A percentile compares a stretch with the other conserved stretches of the same genome.
Evolutionary conservation across 139 green algal genomes (phyloP).

Genomic region (Chlorella sorokiniana): DNA sequence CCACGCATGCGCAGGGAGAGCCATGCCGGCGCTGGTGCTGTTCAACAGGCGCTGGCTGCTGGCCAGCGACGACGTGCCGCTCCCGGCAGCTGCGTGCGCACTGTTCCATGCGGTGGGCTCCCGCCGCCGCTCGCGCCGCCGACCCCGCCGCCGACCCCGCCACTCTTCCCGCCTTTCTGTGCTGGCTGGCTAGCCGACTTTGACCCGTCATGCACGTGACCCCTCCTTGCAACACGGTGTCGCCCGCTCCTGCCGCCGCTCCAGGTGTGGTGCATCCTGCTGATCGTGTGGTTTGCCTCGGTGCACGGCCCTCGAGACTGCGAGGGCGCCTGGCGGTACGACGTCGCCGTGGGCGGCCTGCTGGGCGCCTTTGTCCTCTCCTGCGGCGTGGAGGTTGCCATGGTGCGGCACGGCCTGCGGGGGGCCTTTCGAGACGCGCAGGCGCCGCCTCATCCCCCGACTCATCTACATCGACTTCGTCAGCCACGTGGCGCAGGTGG

Average conservation of each 20-base stretch:
- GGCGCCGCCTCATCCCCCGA: slow-evolving; percentile 29
- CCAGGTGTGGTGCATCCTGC: slow-evolving; percentile 43
- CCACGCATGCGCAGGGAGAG: not conserved
- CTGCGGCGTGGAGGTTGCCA: slow-evolving; percentile 30
- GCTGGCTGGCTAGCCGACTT: not conserved
- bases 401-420: slow-evolving; percentile 41
- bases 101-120: slow-evolving; percentile 45
- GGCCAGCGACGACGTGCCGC: slow-evolving; percentile 50
- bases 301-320: slow-evolving; percentile 34
- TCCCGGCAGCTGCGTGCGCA: slow-evolving; percentile 24
- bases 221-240: not conserved
- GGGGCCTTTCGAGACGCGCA: slow-evolving; percentile 53
- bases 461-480: slow-evolving; percentile 41
- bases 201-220: not conserved
- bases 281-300: slow-evolving; percentile 35
- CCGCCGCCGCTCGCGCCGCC: not conserved
- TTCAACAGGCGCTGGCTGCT: slow-evolving; percentile 55
- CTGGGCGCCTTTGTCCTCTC: slow-evolving; percentile 37
- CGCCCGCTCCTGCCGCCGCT: not conserved
- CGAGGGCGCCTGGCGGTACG: slow-evolving; percentile 30
- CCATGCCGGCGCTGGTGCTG: slow-evolving; percentile 59
- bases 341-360: slow-evolving; percentile 34
- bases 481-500: slow-evolving; percentile 24
- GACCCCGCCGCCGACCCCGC: not conserved
- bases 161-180: not conserved